Conservation (phyloP, 2,329 filamentous ascomycete genomes). For the Sclerotinia spermophila region DNA sequence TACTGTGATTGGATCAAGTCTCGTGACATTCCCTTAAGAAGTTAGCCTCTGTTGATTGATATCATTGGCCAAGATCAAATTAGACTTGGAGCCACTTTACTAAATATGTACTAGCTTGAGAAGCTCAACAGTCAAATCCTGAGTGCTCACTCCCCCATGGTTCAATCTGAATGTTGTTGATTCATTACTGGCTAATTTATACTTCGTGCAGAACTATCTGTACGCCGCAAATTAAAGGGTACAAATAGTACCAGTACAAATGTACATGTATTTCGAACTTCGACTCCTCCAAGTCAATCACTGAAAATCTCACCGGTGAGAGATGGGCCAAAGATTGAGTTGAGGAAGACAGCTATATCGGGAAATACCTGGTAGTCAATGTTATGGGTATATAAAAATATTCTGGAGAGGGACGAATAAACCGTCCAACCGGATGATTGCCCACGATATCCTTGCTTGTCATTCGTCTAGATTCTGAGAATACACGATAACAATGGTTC, state of each 20-base stretch:
- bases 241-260: too few species aligned
- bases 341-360: background rate
- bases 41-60: background rate
- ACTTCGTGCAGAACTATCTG: background rate
- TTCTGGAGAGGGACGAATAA: background rate
- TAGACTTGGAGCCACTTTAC: background rate
- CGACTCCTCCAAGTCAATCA: background rate
- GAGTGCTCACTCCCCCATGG: background rate
- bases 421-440: background rate
- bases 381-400: background rate
- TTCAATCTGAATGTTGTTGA: background rate
- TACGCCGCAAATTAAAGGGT: background rate
- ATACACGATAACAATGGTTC: background rate
- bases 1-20: background rate
- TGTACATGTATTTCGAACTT: too few species aligned
- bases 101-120: background rate
- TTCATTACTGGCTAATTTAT: background rate
- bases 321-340: background rate
- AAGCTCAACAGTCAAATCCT: background rate
- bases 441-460: background rate
- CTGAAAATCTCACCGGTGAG: background rate
- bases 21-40: background rate
- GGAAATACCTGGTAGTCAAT: background rate
- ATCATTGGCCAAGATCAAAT: background rate
- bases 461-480: background rate